Percentiles rank a stretch among this genome's conserved stretches.
These are phyloP conservation scores for Colletotrichum salicis DNA, from an alignment of 2,329 filamentous ascomycete genomes.

Conservation along the genomic window DNA sequence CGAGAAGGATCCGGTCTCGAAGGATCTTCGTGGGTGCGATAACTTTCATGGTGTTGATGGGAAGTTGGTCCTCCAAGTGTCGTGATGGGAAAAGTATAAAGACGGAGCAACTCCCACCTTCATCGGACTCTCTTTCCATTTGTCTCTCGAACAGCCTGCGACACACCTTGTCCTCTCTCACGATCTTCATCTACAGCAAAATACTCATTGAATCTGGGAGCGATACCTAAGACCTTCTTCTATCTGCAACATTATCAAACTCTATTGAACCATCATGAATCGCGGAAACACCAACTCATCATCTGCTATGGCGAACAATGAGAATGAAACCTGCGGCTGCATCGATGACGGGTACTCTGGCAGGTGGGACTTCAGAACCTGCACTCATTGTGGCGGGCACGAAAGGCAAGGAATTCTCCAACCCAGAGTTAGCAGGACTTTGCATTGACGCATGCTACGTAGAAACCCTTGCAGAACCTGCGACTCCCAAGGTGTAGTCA, in stretches of 20 bases:
- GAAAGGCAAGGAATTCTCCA: neutral
- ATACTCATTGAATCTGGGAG: neutral
- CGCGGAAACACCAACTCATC: neutral
- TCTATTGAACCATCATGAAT: no score
- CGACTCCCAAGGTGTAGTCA: constrained; percentile 27
- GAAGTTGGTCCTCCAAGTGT: neutral
- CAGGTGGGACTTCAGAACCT: constrained; percentile 33
- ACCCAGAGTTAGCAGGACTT: neutral
- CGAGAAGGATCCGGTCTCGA: neutral
- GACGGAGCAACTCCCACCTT: neutral
- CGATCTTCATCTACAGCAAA: neutral
- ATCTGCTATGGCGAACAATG: neutral
- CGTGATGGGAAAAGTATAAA: constrained; percentile 1
- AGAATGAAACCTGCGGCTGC: constrained; percentile 37
- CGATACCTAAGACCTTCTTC: neutral
- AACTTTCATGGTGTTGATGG: neutral
- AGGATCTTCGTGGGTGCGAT: neutral
- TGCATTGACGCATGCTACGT: neutral
- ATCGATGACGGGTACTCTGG: constrained; percentile 31
- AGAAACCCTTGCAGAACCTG: constrained; percentile 24
- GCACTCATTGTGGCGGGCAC: constrained; percentile 25
- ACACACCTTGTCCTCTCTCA: neutral
- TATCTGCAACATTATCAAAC: neutral
- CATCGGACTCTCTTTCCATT: neutral
- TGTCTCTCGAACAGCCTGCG: neutral